Base-by-base conservation (phyloP, 2,329 filamentous ascomycete species). In the Claviceps quebecensis region DNA sequence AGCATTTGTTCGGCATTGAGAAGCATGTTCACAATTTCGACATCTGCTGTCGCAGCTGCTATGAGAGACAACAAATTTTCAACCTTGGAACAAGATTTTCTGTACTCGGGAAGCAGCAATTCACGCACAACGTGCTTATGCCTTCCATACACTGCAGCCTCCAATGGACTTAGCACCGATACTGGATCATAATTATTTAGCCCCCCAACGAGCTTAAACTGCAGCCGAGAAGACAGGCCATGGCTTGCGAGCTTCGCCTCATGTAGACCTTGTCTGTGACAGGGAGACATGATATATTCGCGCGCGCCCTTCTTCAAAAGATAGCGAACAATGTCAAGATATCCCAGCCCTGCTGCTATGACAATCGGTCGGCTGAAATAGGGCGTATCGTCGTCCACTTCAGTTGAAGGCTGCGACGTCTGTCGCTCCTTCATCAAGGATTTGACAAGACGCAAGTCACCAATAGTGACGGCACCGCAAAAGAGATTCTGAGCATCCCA, bases 401-500 rank as follows among this genome's bases (percentile, higher is more conserved):
- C 40, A n/a, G 23, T n/a, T 14, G 39, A n/a, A 19, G 48, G 26
- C 4, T 22, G 13, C n/a, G 26, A 43, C 14, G 39, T 5, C 7
- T 41, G 17, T 26, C 16, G 39, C 19, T 40, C 26, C 1, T 23
- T 19, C n/a, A 45, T 39, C 19, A 49, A 19, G 5, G 26, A 26
- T 11, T 44, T 43, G n/a, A 49, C 40, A 13, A 49, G 26, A 14
- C n/a, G 17, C n/a, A 49, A 13, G 14, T 44, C 26, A 17, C 48
- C 39, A 45, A 49, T 45, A 29, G 37, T 17, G 17, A 49, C 23
- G 40, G 40, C 48, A 34, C 39, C 48, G 9, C 48, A 17, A 6
- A 49, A 45, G 17, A 49, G 16, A 45, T 49, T 49, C 8, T 49
- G 48, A 3, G 39, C 26, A 11, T 49, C 48, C 40, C 26, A 45